Evolutionary conservation across 2,329 filamentous ascomycete species (phyloP).

Genomic region (Neophaeococcomyces mojaviensis): DNA sequence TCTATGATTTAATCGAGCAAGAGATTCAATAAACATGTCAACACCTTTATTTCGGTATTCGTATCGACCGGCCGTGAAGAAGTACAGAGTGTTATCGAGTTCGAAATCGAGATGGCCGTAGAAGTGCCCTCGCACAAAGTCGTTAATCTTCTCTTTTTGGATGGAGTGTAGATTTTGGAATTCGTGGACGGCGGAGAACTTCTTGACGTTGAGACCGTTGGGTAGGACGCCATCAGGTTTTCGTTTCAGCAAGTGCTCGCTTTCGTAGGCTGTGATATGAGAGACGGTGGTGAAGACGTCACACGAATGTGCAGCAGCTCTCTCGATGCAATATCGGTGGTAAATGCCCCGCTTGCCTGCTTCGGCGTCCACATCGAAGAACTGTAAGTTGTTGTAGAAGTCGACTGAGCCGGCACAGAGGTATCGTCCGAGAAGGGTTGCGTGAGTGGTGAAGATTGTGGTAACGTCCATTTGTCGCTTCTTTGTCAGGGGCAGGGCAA

Average conservation of each 20-base stretch:
- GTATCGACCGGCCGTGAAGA: constrained; percentile 95
- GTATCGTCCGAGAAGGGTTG: constrained; percentile 88
- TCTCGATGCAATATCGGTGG: constrained; percentile 96
- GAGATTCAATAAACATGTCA: constrained; percentile 98
- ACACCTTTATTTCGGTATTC: constrained; percentile 98
- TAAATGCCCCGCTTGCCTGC: constrained; percentile 98
- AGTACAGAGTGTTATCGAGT: constrained; percentile 90
- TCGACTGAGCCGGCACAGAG: constrained; percentile 96
- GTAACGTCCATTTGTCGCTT: constrained; percentile 93
- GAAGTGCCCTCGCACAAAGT: constrained; percentile 96
- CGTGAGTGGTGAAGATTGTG: constrained; percentile 97
- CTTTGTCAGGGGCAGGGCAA: constrained; percentile 83
- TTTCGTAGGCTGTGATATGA: constrained; percentile 97
- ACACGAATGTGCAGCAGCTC: constrained; percentile 79
- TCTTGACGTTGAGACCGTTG: constrained; percentile 96
- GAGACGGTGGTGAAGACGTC: constrained; percentile 99
- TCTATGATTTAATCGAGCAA: constrained; percentile 88
- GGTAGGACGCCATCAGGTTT: constrained; percentile 95
- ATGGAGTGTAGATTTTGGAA: constrained; percentile 97
- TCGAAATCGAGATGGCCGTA: constrained; percentile 98
- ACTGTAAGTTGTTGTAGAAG: constrained; percentile 98
- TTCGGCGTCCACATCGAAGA: constrained; percentile 92
- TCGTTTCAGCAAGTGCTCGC: constrained; percentile 91
- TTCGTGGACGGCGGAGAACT: constrained; percentile 96
- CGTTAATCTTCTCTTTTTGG: constrained; percentile 95